These are phyloP conservation scores for Talaromyces albobiverticillius DNA, from an alignment of 2,329 filamentous ascomycete species.

Conservation along the genomic window DNA sequence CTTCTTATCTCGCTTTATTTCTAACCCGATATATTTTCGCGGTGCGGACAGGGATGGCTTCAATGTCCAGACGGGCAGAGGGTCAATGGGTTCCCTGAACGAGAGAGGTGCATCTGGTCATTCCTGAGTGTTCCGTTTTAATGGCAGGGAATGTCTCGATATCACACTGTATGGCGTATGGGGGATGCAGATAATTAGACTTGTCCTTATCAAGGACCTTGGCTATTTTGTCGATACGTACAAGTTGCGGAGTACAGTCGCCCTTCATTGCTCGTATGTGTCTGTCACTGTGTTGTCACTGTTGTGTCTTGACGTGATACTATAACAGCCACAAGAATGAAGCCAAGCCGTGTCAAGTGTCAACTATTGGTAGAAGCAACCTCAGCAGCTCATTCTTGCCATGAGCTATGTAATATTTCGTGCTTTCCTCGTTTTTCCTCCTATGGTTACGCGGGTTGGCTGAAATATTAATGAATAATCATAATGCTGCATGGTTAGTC, in stretches of 20 bases:
- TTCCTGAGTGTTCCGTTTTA: constrained; percentile 9
- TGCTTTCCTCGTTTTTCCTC: not conserved
- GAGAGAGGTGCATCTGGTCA: constrained; percentile 6
- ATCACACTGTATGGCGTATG: not conserved
- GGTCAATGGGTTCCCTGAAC: constrained; percentile 1
- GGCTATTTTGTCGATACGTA: too few species aligned
- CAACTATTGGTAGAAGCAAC: not conserved
- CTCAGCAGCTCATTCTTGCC: not conserved
- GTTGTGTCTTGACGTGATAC: too few species aligned
- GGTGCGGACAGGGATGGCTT: not conserved
- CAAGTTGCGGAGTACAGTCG: not conserved
- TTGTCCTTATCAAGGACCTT: too few species aligned
- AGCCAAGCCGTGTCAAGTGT: too few species aligned
- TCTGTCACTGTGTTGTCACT: too few species aligned
- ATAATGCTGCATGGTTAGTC: too few species aligned
- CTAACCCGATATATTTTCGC: constrained; percentile 12
- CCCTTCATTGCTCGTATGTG: too few species aligned
- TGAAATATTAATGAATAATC: too few species aligned
- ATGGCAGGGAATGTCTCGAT: constrained; percentile 8
- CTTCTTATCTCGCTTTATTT: not conserved
- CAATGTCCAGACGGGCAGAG: not conserved
- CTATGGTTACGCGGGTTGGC: too few species aligned
- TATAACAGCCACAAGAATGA: too few species aligned
- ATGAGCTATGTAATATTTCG: not conserved
- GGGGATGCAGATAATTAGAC: too few species aligned